A percentile compares a stretch with the other conserved stretches of the same genome.
Conservation (phyloP, 179 eudicot genomes). For the Nepenthes alata region DNA sequence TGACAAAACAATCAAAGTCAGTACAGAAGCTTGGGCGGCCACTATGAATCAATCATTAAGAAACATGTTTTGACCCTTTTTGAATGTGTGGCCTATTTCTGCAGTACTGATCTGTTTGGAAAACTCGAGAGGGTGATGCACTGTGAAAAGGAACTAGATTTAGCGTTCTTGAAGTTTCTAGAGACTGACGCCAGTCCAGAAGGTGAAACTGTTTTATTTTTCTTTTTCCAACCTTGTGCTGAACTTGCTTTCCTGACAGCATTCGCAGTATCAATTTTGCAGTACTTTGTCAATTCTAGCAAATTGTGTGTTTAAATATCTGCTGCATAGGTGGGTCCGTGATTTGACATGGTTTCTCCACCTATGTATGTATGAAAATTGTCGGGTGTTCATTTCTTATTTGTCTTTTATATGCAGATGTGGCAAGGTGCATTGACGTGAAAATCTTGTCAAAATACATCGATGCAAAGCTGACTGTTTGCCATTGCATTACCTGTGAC, state of each 20-base stretch:
- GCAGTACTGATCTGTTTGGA: constrained; percentile 47
- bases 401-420: constrained; percentile 26
- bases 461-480: constrained; percentile 80
- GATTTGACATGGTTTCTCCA: background rate
- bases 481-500: constrained; percentile 40
- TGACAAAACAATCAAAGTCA: constrained; percentile 36
- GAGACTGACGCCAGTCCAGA: constrained; percentile 30
- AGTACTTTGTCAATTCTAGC: background rate
- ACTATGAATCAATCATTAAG: background rate
- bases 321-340: background rate
- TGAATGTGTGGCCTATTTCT: constrained; percentile 13
- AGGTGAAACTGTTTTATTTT: constrained; percentile 26
- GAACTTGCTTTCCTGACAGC: background rate
- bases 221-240: background rate
- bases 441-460: constrained; percentile 62
- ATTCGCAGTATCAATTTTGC: background rate
- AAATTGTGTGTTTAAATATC: background rate
- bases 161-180: constrained; percentile 34
- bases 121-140: constrained; percentile 64
- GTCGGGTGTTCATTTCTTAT: background rate
- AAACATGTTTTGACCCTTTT: background rate
- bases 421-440: constrained; percentile 49
- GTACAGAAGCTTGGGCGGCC: constrained; percentile 12
- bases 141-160: constrained; percentile 58
- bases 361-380: too few species aligned